These are phyloP conservation scores for Sanguinoderma infundibulare DNA, from an alignment of 1,284 basidiomycete species.

Conservation along the genomic window DNA sequence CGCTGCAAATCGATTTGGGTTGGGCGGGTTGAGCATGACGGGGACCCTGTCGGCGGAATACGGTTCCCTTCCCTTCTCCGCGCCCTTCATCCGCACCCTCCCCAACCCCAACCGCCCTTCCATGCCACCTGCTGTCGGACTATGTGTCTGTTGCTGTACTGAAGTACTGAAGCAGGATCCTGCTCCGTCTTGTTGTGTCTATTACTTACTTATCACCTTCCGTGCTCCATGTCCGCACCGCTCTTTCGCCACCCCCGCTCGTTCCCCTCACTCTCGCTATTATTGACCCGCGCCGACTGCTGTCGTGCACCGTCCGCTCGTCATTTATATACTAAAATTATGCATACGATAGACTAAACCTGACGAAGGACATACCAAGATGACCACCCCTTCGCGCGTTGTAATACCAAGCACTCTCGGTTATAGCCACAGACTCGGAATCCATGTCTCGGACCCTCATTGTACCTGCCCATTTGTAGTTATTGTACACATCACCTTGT, in stretches of 20 bases:
- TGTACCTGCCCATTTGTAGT: background rate
- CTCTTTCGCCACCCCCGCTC: background rate
- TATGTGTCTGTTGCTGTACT: background rate
- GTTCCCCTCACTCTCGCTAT: background rate
- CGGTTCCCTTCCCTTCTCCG: background rate
- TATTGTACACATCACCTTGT: background rate
- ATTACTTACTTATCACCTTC: background rate
- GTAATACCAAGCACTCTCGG: background rate
- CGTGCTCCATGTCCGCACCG: background rate
- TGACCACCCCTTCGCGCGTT: background rate
- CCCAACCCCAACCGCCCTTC: background rate
- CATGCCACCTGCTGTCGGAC: background rate
- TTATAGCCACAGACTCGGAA: background rate
- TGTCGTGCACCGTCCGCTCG: background rate
- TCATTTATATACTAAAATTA: background rate
- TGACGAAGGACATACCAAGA: background rate
- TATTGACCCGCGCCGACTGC: background rate
- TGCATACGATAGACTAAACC: background rate
- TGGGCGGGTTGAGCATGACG: background rate
- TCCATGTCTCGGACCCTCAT: background rate
- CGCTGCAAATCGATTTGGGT: background rate
- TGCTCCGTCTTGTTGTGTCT: background rate
- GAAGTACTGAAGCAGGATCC: background rate
- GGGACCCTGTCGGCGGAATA: background rate
- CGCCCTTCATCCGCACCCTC: background rate